Evolutionary conservation across 805 yeast species (phyloP), one percentile per base, ranked within the genome.

Genomic region (Pichia scutulata): DNA sequence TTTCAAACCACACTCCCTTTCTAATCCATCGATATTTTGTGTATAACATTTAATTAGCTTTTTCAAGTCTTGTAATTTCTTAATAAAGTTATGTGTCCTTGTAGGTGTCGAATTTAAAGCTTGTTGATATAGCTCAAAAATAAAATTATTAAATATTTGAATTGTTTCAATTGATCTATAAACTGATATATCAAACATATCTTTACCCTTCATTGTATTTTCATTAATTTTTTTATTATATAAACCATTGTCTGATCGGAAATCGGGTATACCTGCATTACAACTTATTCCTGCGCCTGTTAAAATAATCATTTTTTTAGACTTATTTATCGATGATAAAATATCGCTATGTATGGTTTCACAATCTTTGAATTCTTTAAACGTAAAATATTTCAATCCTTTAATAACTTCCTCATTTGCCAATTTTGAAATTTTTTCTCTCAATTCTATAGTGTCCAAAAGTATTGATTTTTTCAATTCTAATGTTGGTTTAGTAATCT

Each of bases 241-340:
- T 10, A 90, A 74, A 2, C 98, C 98, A 57, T 84, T 79, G 10
- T 82, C 71, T 4, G 95, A 86, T 50, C 98, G 75, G 64, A 90
- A 90, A 64, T 92, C 98, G 2, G 99, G 99, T 44, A 92, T 93
- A 0, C 99, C 98, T 1, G 98, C 97, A 63, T 86, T 88, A 64
- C 97, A 89, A 16, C 97, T 88, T 52, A 92, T 89, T 0, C 99
- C 99, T 2, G 99, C 99, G 8, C 99, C 98, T 0, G 97, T 89
- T 49, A 90, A 71, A 4, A 86, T 74, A 21, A 85, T 73, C n/a
- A 82, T 70, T 58, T 76, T 80, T 48, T 75, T 71, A 44, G 81
- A 65, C 56, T 76, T 76, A 53, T 65, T 66, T 1, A 81, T 68
- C 39, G 59, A 47, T 57, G 70, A 71, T 47, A 73, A 67, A 22